A percentile compares a stretch with the other conserved stretches of the same genome.
Evolutionary conservation across 768 basidiomycete genomes (phyloP).

Genomic region (Tubosaeta sp.): DNA sequence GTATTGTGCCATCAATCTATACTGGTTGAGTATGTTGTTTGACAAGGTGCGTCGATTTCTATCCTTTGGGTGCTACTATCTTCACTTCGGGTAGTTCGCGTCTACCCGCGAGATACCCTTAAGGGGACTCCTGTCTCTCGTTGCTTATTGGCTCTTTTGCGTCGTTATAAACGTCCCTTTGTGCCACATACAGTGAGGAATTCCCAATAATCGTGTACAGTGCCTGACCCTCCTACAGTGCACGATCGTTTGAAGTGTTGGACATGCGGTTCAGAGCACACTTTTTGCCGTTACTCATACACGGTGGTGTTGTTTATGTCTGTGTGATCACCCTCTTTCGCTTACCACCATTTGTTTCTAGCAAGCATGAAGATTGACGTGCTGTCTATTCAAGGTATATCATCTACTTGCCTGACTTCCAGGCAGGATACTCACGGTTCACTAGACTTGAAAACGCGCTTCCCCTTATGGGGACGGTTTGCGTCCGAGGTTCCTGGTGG

Average conservation of each 20-base stretch:
- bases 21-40: constrained; percentile 31
- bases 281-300: constrained; percentile 37
- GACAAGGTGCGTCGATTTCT: constrained; percentile 14
- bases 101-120: neutral
- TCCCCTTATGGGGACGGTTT: constrained; percentile 22
- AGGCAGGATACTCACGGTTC: neutral
- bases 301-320: constrained; percentile 24
- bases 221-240: constrained; percentile 11
- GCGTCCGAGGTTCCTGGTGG: constrained; percentile 35
- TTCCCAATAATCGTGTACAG: neutral
- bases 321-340: constrained; percentile 2
- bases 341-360: constrained; percentile 1
- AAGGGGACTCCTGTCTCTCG: constrained; percentile 16
- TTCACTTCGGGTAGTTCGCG: constrained; percentile 14
- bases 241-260: constrained; percentile 16
- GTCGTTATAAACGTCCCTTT: constrained; percentile 21
- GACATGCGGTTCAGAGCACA: constrained; percentile 33
- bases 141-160: constrained; percentile 27
- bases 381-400: constrained; percentile 18
- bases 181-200: constrained; percentile 19
- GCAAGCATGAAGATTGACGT: constrained; percentile 24
- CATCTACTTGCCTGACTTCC: neutral
- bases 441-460: constrained; percentile 14
- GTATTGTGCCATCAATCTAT: constrained; percentile 34
- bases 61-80: neutral